Percentiles rank a stretch among this genome's conserved stretches.
These are phyloP conservation scores for Triticum aestivum DNA, from an alignment of 176 grass and related monocot genomes.

Conservation along the genomic window DNA sequence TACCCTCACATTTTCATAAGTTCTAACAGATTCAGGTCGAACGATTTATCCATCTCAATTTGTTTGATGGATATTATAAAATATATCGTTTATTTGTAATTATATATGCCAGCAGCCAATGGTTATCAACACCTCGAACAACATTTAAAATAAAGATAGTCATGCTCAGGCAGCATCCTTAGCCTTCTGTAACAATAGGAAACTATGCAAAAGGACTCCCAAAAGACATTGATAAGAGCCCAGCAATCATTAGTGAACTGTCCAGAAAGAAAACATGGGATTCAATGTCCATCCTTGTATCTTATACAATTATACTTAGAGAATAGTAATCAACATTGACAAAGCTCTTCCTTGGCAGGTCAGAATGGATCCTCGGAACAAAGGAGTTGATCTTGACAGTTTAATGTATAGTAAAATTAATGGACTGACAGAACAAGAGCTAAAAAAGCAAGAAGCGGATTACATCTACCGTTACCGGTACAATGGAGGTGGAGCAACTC, in stretches of 20 bases:
- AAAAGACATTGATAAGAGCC: background rate
- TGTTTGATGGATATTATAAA: slow-evolving; percentile 1
- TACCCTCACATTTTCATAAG: background rate
- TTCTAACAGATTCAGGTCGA: slow-evolving; percentile 5
- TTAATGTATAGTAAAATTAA: slow-evolving; percentile 65
- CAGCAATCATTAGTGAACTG: slow-evolving; percentile 5
- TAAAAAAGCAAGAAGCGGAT: slow-evolving; percentile 89
- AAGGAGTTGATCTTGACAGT: slow-evolving; percentile 67
- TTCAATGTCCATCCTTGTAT: slow-evolving; percentile 5
- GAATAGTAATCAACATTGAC: background rate
- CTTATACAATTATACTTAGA: slow-evolving; percentile 12
- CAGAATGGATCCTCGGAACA: slow-evolving; percentile 98
- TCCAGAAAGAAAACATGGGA: background rate
- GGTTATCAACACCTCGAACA: background rate
- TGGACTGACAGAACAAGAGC: slow-evolving; percentile 85
- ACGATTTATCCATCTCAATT: slow-evolving; percentile 5
- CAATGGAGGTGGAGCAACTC: slow-evolving; percentile 90
- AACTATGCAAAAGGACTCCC: slow-evolving; percentile 17
- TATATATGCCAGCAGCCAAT: background rate
- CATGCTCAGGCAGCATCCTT: background rate
- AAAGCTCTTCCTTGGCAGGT: slow-evolving; percentile 52
- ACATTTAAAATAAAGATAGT: slow-evolving; percentile 8
- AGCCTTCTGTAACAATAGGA: background rate
- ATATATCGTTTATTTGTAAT: background rate
- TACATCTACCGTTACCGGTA: slow-evolving; percentile 97